Evolutionary conservation across 2,329 filamentous ascomycete species (phyloP).

Genomic region (Penicillium sp.): DNA sequence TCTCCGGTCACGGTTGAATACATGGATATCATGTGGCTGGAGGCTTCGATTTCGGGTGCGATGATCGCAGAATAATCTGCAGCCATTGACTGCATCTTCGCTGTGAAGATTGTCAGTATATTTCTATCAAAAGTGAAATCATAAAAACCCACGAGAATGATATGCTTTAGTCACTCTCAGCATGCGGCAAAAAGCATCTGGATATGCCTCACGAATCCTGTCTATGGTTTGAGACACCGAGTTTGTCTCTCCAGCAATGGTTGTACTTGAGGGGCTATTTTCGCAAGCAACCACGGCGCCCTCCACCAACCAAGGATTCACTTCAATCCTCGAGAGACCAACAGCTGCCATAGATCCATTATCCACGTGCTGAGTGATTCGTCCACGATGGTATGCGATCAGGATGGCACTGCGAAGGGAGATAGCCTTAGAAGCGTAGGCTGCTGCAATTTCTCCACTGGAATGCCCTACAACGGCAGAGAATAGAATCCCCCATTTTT

Average conservation of each 20-base stretch:
- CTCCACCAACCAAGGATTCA: not conserved
- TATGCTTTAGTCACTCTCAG: constrained; percentile 16
- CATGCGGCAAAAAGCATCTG: constrained; percentile 5
- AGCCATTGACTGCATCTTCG: not conserved
- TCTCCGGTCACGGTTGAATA: constrained; percentile 4
- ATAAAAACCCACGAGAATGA: constrained; percentile 12
- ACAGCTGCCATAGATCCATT: constrained; percentile 10
- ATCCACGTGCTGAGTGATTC: not conserved
- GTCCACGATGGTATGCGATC: constrained; percentile 18
- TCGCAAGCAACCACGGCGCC: constrained; percentile 15
- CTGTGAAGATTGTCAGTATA: not conserved
- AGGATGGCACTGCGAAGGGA: constrained; percentile 8
- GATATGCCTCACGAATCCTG: not conserved
- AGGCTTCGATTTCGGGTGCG: not conserved
- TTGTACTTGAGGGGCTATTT: constrained; percentile 17
- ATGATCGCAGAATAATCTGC: not conserved
- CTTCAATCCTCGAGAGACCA: constrained; percentile 3
- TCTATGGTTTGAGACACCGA: not conserved
- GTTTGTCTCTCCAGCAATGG: constrained; percentile 14
- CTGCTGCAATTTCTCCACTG: constrained; percentile 25
- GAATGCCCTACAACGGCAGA: constrained; percentile 21
- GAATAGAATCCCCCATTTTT: constrained; percentile 8
- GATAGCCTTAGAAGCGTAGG: constrained; percentile 21
- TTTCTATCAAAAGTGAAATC: too few relatives aligned
- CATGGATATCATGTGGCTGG: not conserved